Base-by-base conservation (phyloP, 352 stramenopile genomes). In the Phytophthora pluvialis region DNA sequence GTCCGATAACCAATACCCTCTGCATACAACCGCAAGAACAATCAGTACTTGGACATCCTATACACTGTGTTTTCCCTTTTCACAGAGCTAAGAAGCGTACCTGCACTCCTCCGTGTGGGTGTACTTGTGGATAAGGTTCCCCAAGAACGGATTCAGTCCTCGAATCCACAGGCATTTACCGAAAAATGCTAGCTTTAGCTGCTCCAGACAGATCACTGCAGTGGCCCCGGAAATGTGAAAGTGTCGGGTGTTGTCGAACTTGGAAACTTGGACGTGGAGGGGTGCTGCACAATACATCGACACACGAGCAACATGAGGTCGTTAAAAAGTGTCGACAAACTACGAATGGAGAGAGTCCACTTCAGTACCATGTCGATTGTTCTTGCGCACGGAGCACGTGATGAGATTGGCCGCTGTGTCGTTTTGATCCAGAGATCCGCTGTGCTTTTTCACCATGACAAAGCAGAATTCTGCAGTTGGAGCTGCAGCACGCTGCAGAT, bases 191-290 rank as follows among this genome's bases (percentile, higher is more conserved):
- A 94, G 61, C 31, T 86, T 83, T 3, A 96, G 58, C 46, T 94
- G 79, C 42, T 96, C 81, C 15, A 94, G 59, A 44, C 88, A 96
- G 13, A 94, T 70, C 18, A 94, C 80, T 44, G 83, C 72, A 31
- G 81, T 83, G 0, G 83, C 84, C 12, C 83, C 79, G 5, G 86
- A 91, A 39, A 91, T 89, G 29, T 90, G 78, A 43, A 92, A 78
- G 32, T 94, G 88, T 3, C 74, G 68, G 9, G 85, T 76, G 31
- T 91, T 93, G 51, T 94, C 84, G 16, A 75, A 76, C 57, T 89
- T 88, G 42, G 88, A 89, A 5, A 96, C 80, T 70, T 96, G 84
- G 7, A 91, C 80, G 44, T 90, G 90, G 4, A 96, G 49, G 4
- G 78, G 84, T 7, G 80, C 86, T 78, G 55, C 7, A 49, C 43